Conservation (phyloP, 176 grass and related monocot species). For the Saccharum officinarum region DNA sequence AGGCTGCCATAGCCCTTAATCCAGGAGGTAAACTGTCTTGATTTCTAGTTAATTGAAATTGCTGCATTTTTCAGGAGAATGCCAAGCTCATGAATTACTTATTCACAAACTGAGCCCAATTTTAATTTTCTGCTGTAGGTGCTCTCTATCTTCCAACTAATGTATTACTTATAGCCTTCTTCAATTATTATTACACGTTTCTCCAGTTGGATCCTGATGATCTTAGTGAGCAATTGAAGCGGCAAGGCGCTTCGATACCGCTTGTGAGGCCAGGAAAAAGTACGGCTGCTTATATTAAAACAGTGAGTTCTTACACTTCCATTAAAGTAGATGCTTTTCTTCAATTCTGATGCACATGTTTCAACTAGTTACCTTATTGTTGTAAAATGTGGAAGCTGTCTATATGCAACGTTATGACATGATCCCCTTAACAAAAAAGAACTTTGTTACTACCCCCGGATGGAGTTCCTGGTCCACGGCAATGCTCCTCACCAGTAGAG, state of each 20-base stretch:
- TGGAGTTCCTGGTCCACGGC: no score
- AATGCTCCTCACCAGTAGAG: no score
- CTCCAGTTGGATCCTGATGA: constrained; percentile 97
- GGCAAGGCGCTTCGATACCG: constrained; percentile 92
- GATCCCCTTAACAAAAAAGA: not conserved
- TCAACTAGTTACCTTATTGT: constrained; percentile 1
- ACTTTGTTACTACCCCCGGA: no score
- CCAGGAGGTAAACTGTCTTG: constrained; percentile 72
- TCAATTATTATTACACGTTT: constrained; percentile 99
- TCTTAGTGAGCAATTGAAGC: constrained; percentile 92
- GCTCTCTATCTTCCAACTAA: constrained; percentile 94
- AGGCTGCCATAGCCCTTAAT: constrained; percentile 78
- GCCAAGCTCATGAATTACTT: not conserved
- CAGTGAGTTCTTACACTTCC: constrained; percentile 49
- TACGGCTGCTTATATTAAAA: constrained; percentile 95
- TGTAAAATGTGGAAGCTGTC: not conserved
- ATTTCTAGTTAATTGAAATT: constrained; percentile 6
- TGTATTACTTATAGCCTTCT: constrained; percentile 94
- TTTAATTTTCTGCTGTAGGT: constrained; percentile 52
- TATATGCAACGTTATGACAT: not conserved
- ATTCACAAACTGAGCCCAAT: not conserved
- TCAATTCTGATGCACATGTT: constrained; percentile 16
- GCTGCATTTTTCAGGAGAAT: constrained; percentile 3
- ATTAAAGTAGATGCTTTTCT: constrained; percentile 6
- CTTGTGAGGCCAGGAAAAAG: constrained; percentile 93